Evolutionary conservation across 345 rosid genomes (phyloP), one percentile per base, ranked within the genome.

Genomic region (Bruguiera gymnorhiza): DNA sequence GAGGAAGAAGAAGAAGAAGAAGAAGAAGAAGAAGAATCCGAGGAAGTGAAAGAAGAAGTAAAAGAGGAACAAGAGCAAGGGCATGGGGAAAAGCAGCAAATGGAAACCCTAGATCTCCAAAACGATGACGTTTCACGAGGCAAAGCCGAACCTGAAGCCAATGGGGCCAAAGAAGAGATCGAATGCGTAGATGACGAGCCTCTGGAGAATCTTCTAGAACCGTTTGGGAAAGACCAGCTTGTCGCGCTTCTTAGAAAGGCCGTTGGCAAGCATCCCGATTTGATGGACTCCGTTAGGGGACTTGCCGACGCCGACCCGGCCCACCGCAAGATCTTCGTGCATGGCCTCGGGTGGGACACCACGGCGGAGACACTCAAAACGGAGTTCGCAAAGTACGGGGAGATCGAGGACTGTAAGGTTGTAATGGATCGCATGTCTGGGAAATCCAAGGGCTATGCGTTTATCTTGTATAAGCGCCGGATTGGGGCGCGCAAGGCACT

Each of bases 341-440:
- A 90, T 50, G 98, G 95, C 3, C 88, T 90, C 21, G 86, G 91
- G 5, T 90, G 97, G 96, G 96, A 92, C 70, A 85, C 93, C 5
- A 88, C 87, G 23, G 81, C 87, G 0, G 95, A 88, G 55, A 79
- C 84, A 34, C 87, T 92, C 4, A 75, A 57, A 2, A 68, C 81
- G 10, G 89, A 78, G 59, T 92, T 92, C 62, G 79, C 76, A 8
- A 80, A 83, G 68, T 87, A 81, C 60, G 94, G 95, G 5, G 93
- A 88, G 67, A 90, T 90, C 51, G 91, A 88, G 80, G 98, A 90
- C 29, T 88, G 88, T 57, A 90, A 90, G 74, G 92, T 84, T 13
- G 93, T 90, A 11, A 82, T 79, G 0, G 98, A 92, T 73, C 83
- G 83, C 70, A 78, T 78, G 43, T 83, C 97, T 0, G 95, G 93